These are phyloP conservation scores for Penicillium canariense DNA, from an alignment of 495 filamentous ascomycete genomes.

Conservation along the genomic window DNA sequence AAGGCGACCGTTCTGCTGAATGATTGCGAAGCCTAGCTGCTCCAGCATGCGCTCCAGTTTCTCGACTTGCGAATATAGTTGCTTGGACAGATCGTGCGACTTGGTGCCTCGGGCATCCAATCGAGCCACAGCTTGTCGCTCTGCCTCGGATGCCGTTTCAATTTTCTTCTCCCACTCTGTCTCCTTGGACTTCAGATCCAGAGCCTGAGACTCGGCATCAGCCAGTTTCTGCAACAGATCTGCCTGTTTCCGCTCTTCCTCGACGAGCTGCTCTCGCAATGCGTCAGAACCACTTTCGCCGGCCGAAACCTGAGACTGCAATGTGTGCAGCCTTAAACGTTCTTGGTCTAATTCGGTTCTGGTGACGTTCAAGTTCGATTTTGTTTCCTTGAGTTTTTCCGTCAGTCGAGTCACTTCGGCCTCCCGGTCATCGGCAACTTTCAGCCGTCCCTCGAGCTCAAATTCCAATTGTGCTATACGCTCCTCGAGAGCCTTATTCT, in stretches of 20 bases:
- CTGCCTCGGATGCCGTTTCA: constrained; percentile 49
- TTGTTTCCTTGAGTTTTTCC: constrained; percentile 51
- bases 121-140: constrained; percentile 44
- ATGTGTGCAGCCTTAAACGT: constrained; percentile 58
- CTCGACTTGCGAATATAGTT: constrained; percentile 74
- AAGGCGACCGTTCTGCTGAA: constrained; percentile 70
- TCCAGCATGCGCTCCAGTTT: constrained; percentile 76
- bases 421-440: constrained; percentile 45
- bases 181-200: constrained; percentile 65
- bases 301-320: constrained; percentile 67
- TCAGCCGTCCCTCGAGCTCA: constrained; percentile 40
- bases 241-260: constrained; percentile 63
- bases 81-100: constrained; percentile 78
- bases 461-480: constrained; percentile 42
- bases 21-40: constrained; percentile 75
- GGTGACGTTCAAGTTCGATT: constrained; percentile 55
- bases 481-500: constrained; percentile 50
- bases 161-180: constrained; percentile 57
- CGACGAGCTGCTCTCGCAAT: constrained; percentile 64
- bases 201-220: constrained; percentile 62
- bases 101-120: constrained; percentile 63
- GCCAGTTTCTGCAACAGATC: constrained; percentile 62
- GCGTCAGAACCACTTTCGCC: constrained; percentile 79
- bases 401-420: constrained; percentile 36
- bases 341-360: constrained; percentile 65